Percentiles rank a stretch among this genome's conserved stretches.
Conservation (phyloP, 305 asterid genomes). For the Rubia balearica region DNA sequence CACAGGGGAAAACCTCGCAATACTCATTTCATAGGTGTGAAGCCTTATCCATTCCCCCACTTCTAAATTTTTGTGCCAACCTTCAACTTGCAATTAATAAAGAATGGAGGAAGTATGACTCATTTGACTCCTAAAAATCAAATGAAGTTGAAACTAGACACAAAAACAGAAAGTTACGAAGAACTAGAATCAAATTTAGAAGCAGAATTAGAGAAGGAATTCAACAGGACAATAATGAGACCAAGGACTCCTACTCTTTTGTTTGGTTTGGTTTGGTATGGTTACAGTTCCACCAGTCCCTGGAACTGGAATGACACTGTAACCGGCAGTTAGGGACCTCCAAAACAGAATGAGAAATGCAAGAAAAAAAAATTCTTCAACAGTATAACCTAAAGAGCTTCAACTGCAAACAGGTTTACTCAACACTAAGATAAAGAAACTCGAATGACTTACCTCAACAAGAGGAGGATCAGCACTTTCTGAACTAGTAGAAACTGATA, state of each 20-base stretch:
- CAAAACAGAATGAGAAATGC: neutral
- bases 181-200: neutral
- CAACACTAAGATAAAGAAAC: conserved; percentile 5
- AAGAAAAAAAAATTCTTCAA: neutral
- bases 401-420: neutral
- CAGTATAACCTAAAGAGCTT: neutral
- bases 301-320: neutral
- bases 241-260: neutral
- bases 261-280: too few species aligned
- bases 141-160: too few species aligned
- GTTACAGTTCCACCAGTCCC: too few species aligned
- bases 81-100: too few species aligned
- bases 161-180: too few species aligned
- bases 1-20: too few species aligned
- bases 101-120: too few species aligned
- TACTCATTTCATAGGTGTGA: too few species aligned
- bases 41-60: neutral
- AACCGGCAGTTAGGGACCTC: neutral
- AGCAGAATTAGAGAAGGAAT: neutral
- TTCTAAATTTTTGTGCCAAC: neutral
- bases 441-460: conserved; percentile 51
- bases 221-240: neutral
- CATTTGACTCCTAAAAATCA: too few species aligned
- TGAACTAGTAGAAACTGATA: conserved; percentile 37
- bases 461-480: conserved; percentile 67